Percentiles rank a stretch among this genome's conserved stretches.
Evolutionary conservation across 169 alveolate genomes (phyloP).

Genomic region (Eimeria necatrix): DNA sequence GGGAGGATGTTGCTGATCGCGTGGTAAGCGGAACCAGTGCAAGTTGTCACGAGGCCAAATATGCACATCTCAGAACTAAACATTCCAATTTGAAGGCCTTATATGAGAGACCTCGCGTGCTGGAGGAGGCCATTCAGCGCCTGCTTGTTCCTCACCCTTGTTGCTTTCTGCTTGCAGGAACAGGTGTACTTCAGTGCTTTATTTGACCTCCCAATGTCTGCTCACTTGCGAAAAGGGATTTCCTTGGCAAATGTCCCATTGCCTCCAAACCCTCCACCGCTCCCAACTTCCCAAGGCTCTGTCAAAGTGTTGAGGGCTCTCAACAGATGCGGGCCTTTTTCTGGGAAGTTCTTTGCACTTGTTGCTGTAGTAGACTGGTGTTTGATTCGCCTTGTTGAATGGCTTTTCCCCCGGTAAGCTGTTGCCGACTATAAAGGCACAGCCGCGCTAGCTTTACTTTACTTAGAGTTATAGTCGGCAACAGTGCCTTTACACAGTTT

Average conservation of each 20-base stretch:
- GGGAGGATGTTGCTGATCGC: constrained; percentile 74
- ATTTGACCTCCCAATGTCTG: constrained; percentile 16
- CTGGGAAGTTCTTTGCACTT: constrained; percentile 53
- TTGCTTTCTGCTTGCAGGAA: constrained; percentile 27
- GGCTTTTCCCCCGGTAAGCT: constrained; percentile 62
- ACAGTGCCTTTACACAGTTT: no score
- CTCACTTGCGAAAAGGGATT: neutral
- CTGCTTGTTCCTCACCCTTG: neutral
- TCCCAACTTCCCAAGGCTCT: constrained; percentile 18
- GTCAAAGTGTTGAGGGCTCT: constrained; percentile 44
- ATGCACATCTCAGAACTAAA: neutral
- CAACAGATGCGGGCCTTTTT: constrained; percentile 41
- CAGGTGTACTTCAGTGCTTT: constrained; percentile 61
- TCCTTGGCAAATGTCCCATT: neutral
- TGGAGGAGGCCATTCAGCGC: neutral
- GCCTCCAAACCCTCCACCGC: constrained; percentile 70
- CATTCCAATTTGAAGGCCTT: neutral
- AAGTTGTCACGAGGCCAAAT: neutral
- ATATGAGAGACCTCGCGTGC: neutral
- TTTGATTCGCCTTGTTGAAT: constrained; percentile 60
- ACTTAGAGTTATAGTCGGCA: no score
- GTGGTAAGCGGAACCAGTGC: neutral
- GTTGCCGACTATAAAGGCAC: no score
- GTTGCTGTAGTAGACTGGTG: constrained; percentile 60
- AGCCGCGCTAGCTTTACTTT: no score